These are phyloP conservation scores for Ulota crispa DNA, from an alignment of 225 moss, liverwort and hornwort genomes.

Conservation along the genomic window DNA sequence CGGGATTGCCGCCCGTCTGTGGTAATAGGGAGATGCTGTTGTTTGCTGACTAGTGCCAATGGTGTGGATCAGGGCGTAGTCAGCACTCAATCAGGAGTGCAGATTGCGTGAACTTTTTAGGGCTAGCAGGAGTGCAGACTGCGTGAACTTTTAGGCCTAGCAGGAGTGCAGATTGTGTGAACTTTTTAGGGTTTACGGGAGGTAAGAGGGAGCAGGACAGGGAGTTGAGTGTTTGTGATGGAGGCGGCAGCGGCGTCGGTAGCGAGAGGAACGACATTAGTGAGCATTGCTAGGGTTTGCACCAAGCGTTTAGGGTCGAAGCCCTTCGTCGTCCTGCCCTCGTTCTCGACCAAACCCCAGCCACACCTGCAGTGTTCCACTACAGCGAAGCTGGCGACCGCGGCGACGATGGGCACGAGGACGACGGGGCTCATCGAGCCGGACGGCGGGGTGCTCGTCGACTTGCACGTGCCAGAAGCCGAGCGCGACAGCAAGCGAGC, in stretches of 20 bases:
- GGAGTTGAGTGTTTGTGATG: constrained; percentile 21
- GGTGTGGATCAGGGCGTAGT: constrained; percentile 19
- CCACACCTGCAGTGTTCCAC: neutral
- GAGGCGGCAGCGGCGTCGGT: constrained; percentile 32
- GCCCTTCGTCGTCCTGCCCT: neutral
- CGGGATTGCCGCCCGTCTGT: neutral
- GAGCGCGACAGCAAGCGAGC: constrained; percentile 53
- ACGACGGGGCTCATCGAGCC: constrained; percentile 68
- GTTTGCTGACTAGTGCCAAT: constrained; percentile 20
- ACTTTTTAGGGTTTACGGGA: neutral
- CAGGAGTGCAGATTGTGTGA: constrained; percentile 4
- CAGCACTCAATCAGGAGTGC: neutral
- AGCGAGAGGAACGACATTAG: constrained; percentile 25
- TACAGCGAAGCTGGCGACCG: constrained; percentile 28
- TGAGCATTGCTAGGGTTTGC: neutral
- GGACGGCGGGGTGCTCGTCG: constrained; percentile 79
- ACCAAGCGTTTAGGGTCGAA: constrained; percentile 32
- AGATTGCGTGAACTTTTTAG: constrained; percentile 7
- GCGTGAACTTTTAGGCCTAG: neutral
- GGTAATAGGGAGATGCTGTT: neutral
- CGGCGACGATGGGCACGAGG: constrained; percentile 2
- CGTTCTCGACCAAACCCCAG: neutral
- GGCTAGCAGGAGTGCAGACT: neutral
- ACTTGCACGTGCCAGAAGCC: constrained; percentile 64
- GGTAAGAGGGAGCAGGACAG: neutral